phyloP scores from a whole-genome alignment of 2,329 filamentous ascomycete species.

The Helotiales sp. region DNA sequence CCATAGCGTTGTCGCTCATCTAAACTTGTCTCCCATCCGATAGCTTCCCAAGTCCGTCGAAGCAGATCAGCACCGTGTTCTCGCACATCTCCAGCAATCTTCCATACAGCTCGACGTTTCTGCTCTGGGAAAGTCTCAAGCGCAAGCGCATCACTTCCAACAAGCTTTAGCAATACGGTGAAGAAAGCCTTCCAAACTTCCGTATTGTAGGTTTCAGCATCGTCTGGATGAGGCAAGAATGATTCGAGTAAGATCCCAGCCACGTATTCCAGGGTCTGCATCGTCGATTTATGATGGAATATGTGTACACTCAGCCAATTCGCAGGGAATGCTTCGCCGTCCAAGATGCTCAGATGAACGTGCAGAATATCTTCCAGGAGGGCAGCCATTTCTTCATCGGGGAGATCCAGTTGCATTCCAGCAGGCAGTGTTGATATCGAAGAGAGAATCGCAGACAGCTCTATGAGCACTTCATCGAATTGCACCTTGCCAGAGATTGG shows the following conservation, averaged over 20 bases:
- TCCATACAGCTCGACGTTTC: slow-evolving; percentile 95
- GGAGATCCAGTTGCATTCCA: slow-evolving; percentile 76
- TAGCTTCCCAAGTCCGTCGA: slow-evolving; percentile 87
- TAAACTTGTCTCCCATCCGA: slow-evolving; percentile 88
- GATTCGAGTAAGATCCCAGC: slow-evolving; percentile 79
- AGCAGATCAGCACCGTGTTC: slow-evolving; percentile 89
- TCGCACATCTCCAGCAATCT: slow-evolving; percentile 94
- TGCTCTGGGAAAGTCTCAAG: slow-evolving; percentile 97
- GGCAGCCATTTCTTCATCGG: slow-evolving; percentile 73
- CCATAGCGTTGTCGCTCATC: slow-evolving; percentile 82
- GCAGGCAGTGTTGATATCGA: slow-evolving; percentile 76
- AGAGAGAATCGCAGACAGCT: slow-evolving; percentile 86
- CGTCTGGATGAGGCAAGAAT: slow-evolving; percentile 86
- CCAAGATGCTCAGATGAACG: slow-evolving; percentile 86
- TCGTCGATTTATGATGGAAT: slow-evolving; percentile 87
- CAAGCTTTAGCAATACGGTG: slow-evolving; percentile 82
- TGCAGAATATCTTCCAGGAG: slow-evolving; percentile 80
- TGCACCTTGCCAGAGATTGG: slow-evolving; percentile 60
- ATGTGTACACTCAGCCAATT: slow-evolving; percentile 94
- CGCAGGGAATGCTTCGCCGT: slow-evolving; percentile 85
- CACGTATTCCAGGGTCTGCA: slow-evolving; percentile 83
- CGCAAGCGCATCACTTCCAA: slow-evolving; percentile 85
- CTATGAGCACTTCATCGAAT: slow-evolving; percentile 87
- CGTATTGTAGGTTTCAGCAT: slow-evolving; percentile 82
- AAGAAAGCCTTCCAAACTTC: slow-evolving; percentile 96